Conservation (phyloP, 768 basidiomycete genomes). For the Leccinum truebloodii region DNA sequence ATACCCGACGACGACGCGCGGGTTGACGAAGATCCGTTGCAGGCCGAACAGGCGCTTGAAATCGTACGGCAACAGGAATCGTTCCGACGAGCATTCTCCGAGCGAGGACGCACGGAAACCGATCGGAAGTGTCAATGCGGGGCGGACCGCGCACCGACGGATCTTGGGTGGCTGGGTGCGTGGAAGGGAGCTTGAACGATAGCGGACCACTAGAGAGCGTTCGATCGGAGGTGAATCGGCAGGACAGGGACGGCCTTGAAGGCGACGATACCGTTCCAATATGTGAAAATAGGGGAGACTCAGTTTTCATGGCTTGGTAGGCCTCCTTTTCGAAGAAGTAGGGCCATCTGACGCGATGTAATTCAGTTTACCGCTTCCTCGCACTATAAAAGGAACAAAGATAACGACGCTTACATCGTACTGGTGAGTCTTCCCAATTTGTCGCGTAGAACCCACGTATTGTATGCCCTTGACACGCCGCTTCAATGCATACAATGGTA, state of each 20-base stretch:
- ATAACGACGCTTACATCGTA: constrained; percentile 6
- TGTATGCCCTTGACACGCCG: constrained; percentile 18
- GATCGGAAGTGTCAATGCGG: constrained; percentile 16
- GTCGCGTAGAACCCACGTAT: constrained; percentile 26
- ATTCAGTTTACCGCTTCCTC: background rate
- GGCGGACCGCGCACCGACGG: constrained; percentile 12
- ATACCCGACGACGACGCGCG: constrained; percentile 41
- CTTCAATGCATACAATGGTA: background rate
- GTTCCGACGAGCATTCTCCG: constrained; percentile 35
- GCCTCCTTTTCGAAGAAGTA: constrained; percentile 42
- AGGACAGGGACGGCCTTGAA: constrained; percentile 42
- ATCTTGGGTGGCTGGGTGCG: constrained; percentile 17
- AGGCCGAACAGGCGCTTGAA: constrained; percentile 40
- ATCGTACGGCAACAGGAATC: constrained; percentile 44
- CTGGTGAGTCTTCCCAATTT: constrained; percentile 16
- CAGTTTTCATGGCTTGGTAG: constrained; percentile 36
- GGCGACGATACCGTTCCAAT: constrained; percentile 48
- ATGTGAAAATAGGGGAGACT: constrained; percentile 45
- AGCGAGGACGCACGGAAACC: constrained; percentile 19
- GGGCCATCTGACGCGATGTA: constrained; percentile 32
- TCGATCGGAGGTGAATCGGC: constrained; percentile 38
- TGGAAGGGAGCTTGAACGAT: constrained; percentile 7
- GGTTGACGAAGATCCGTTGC: constrained; percentile 39
- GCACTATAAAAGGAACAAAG: background rate
- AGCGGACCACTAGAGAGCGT: constrained; percentile 38